Evolutionary conservation across 768 basidiomycete species (phyloP).

Genomic region (Collybia sordida): DNA sequence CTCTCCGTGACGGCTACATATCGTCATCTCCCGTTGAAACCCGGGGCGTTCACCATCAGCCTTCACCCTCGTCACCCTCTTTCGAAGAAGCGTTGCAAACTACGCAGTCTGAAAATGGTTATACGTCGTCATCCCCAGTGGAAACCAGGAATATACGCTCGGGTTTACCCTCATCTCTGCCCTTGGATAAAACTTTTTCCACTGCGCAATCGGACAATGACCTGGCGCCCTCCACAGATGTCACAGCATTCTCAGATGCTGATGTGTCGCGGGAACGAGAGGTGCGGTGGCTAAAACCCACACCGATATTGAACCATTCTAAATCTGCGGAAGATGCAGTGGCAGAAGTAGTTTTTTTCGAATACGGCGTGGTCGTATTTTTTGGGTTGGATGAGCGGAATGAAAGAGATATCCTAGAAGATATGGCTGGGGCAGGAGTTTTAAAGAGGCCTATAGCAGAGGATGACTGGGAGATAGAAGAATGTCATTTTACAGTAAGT

Average conservation of each 20-base stretch:
- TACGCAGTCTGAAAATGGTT: constrained; percentile 4
- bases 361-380: constrained; percentile 90
- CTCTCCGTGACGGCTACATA: constrained; percentile 63
- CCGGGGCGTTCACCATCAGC: constrained; percentile 18
- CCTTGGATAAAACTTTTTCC: constrained; percentile 8
- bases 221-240: constrained; percentile 9
- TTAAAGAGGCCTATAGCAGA: constrained; percentile 61
- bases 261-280: constrained; percentile 1
- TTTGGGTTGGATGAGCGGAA: constrained; percentile 81
- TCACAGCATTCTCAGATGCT: constrained; percentile 6
- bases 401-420: constrained; percentile 83
- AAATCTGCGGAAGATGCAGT: constrained; percentile 44
- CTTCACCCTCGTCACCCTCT: not conserved
- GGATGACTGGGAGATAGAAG: constrained; percentile 88
- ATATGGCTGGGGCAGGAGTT: constrained; percentile 70
- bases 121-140: too few species aligned
- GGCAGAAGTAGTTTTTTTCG: constrained; percentile 78
- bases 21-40: constrained; percentile 41
- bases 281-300: constrained; percentile 7
- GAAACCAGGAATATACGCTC: too few species aligned
- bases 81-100: constrained; percentile 8
- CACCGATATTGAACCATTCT: constrained; percentile 13
- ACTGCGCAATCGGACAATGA: constrained; percentile 5
- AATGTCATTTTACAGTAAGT: constrained; percentile 85
- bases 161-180: not conserved